Evolutionary conservation across 805 yeast genomes (phyloP), one percentile per base, ranked within the genome.

Genomic region (Candida palmyrensis): DNA sequence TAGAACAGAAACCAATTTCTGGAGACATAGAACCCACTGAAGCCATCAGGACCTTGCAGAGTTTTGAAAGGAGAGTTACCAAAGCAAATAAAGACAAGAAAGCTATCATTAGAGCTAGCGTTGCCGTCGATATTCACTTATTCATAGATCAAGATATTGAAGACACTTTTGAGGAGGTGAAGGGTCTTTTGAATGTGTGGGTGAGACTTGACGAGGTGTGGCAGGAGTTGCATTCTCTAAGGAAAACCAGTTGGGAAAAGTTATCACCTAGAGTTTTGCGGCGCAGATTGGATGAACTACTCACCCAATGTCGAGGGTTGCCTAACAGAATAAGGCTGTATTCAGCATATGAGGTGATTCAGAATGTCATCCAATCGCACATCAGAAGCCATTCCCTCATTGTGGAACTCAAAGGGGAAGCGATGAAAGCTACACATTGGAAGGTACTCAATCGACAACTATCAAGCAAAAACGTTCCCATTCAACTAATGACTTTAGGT

Each of bases 371-470:
- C 6, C 72, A 71, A 29, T 50, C 51, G 2, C 45, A 67, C 28
- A 43, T 72, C 10, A 57, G 65, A 35, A 47, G 66, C 18, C 49
- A 59, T 24, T 51, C 70, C 1, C 25, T 66, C 5, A 23, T 82
- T 1, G 40, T 52, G 2, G 72, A 69, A 3, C 55, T 86, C 36
- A 73, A 70, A 36, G 71, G 77, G 3, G 81, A 70, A 0, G 68
- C 76, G 0, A 53, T 89, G 40, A 72, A 72, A 34, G 68, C 66
- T 0, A 63, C 88, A 15, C 97, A 89, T 47, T 78, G 96, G 88
- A 58, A 57, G 12, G 40, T 47, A 7, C 51, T 80, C 2, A 73
- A 72, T 41, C 40, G 51, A 9, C 51, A 47, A 9, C 38, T 68
- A 15, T 64, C 51, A 1, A 26, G 53, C 12, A 54, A 57, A 16